These are phyloP conservation scores for Ascochyta rabiei DNA, from an alignment of 2,329 filamentous ascomycete species.

Conservation along the genomic window DNA sequence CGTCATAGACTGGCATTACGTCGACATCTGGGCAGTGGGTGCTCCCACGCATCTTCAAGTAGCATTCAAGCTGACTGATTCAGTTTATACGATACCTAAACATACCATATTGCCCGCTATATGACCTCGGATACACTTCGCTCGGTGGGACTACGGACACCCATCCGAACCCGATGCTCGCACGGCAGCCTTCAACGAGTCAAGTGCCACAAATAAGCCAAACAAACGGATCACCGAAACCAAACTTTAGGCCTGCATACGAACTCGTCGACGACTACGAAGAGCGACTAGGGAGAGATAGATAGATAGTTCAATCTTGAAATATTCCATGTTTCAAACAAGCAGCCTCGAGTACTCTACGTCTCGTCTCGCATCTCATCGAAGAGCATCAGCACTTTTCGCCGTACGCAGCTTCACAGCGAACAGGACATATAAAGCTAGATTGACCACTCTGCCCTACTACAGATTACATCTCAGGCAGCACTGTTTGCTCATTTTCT, in stretches of 20 bases:
- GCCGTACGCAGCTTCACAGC: background rate
- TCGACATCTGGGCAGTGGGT: constrained; percentile 90
- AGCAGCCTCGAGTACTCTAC: background rate
- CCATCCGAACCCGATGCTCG: constrained; percentile 76
- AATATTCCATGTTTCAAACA: background rate
- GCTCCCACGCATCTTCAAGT: background rate
- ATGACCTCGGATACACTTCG: constrained; percentile 88
- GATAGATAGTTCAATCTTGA: constrained; percentile 24
- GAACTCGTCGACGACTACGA: constrained; percentile 50
- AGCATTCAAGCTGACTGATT: constrained; percentile 1
- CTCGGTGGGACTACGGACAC: constrained; percentile 92
- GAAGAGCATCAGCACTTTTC: background rate
- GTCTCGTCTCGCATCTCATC: background rate
- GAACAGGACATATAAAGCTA: background rate
- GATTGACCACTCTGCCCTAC: background rate
- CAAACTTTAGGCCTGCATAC: constrained; percentile 48
- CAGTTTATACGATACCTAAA: constrained; percentile 80
- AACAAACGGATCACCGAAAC: constrained; percentile 24
- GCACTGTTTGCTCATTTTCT: background rate
- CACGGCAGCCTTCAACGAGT: constrained; percentile 31
- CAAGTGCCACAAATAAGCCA: constrained; percentile 21
- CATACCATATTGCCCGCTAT: constrained; percentile 84
- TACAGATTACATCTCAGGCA: background rate
- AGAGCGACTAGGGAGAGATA: constrained; percentile 48
- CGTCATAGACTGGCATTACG: constrained; percentile 96